Evolutionary conservation across 2,329 filamentous ascomycete genomes (phyloP).

Genomic region (Clarireedia monteithiana): DNA sequence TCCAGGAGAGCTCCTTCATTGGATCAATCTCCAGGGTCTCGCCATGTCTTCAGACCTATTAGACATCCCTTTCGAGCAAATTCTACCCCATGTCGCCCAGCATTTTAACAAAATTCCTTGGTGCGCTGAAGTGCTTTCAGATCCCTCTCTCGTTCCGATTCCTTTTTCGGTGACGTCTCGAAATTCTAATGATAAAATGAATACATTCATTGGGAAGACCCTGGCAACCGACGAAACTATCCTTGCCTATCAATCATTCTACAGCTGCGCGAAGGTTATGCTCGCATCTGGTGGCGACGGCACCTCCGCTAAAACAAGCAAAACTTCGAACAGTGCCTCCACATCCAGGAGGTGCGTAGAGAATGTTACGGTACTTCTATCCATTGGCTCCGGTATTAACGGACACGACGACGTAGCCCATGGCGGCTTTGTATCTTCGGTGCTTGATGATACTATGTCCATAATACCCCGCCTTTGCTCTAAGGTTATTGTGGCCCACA

Average conservation of each 20-base stretch:
- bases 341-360: background rate
- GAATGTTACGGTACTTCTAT: background rate
- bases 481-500: background rate
- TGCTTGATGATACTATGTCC: background rate
- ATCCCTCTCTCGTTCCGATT: background rate
- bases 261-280: background rate
- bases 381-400: background rate
- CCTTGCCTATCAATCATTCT: background rate
- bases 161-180: background rate
- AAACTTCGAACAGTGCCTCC: background rate
- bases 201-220: background rate
- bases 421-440: background rate
- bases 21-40: background rate
- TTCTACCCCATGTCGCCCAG: background rate
- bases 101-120: background rate
- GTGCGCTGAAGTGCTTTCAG: background rate
- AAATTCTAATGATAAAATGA: background rate
- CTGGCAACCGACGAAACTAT: background rate
- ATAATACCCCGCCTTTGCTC: background rate
- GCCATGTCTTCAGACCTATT: background rate
- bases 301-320: background rate
- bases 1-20: background rate
- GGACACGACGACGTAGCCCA: background rate
- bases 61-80: background rate
- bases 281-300: background rate